These are phyloP conservation scores for Collybiopsis confluens DNA, from an alignment of 768 basidiomycete genomes.

Conservation along the genomic window DNA sequence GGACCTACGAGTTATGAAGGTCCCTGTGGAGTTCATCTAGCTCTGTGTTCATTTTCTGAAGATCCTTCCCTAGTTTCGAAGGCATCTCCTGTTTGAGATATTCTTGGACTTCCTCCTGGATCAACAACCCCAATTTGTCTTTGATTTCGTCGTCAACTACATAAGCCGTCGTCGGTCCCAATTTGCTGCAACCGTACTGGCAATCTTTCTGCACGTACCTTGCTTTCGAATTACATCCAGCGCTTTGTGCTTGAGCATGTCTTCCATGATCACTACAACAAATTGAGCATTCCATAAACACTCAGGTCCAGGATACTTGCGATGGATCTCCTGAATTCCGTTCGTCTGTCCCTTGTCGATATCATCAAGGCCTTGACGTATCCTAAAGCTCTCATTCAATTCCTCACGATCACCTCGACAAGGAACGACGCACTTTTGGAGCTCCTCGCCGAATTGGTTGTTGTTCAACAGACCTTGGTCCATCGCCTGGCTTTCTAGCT, in stretches of 20 bases:
- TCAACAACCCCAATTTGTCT: constrained; percentile 44
- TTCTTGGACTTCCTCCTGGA: constrained; percentile 44
- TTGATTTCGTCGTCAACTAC: constrained; percentile 47
- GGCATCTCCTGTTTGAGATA: constrained; percentile 46
- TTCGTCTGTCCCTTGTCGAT: constrained; percentile 41
- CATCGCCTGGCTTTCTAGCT: not conserved
- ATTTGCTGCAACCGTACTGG: not conserved
- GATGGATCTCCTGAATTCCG: constrained; percentile 45
- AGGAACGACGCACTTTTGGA: not conserved
- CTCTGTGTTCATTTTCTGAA: constrained; percentile 38
- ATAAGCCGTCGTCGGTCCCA: constrained; percentile 2
- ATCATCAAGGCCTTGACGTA: constrained; percentile 9
- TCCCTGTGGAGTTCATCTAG: constrained; percentile 42
- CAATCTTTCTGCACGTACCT: constrained; percentile 25
- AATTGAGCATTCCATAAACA: not conserved
- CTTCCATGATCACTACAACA: constrained; percentile 42
- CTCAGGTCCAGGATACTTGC: constrained; percentile 23
- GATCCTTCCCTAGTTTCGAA: constrained; percentile 42
- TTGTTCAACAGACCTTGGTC: not conserved
- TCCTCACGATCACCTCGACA: not conserved
- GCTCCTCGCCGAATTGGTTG: not conserved
- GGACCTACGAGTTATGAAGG: constrained; percentile 55
- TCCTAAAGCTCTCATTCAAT: too few relatives aligned
- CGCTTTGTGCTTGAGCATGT: constrained; percentile 39
- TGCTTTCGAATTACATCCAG: constrained; percentile 39